These are phyloP conservation scores for Gentiana straminea DNA, from an alignment of 257 asterid species.

Conservation along the genomic window DNA sequence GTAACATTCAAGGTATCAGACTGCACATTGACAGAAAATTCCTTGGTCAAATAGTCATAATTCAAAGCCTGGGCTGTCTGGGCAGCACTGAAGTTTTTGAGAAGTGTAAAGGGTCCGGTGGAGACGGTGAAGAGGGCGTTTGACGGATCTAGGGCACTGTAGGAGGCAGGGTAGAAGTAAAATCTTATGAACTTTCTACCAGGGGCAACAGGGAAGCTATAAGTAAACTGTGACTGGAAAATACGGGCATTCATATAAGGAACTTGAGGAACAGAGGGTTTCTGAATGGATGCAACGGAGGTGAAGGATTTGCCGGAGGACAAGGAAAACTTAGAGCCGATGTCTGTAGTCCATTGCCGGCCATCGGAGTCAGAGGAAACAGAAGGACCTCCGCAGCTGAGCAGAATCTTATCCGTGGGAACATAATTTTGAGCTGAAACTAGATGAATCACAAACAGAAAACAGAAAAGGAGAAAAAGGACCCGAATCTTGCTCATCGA, in stretches of 20 bases:
- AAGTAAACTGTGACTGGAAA: conserved; percentile 63
- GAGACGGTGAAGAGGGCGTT: conserved; percentile 53
- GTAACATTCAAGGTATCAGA: conserved; percentile 38
- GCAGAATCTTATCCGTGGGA: conserved; percentile 60
- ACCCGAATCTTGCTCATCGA: conserved; percentile 4
- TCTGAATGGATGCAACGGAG: conserved; percentile 49
- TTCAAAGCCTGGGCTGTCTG: conserved; percentile 54
- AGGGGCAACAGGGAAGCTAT: conserved; percentile 67
- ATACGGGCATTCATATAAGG: conserved; percentile 87
- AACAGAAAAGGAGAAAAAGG: conserved; percentile 2
- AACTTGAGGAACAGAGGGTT: conserved; percentile 64
- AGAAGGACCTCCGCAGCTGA: conserved; percentile 80
- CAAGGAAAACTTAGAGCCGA: conserved; percentile 52
- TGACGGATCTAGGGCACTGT: conserved; percentile 42
- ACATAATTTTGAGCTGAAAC: conserved; percentile 25
- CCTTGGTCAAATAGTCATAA: conserved; percentile 58
- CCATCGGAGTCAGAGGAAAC: conserved; percentile 52
- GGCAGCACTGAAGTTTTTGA: conserved; percentile 72
- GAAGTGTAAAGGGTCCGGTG: conserved; percentile 40
- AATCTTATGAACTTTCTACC: conserved; percentile 75
- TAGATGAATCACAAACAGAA: conserved; percentile 9
- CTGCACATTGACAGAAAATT: conserved; percentile 52
- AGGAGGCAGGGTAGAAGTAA: conserved; percentile 71
- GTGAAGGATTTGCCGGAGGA: conserved; percentile 34
- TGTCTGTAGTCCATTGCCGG: conserved; percentile 68